phyloP scores from a whole-genome alignment of 2,329 filamentous ascomycete genomes.

The Penicillium sp. region DNA sequence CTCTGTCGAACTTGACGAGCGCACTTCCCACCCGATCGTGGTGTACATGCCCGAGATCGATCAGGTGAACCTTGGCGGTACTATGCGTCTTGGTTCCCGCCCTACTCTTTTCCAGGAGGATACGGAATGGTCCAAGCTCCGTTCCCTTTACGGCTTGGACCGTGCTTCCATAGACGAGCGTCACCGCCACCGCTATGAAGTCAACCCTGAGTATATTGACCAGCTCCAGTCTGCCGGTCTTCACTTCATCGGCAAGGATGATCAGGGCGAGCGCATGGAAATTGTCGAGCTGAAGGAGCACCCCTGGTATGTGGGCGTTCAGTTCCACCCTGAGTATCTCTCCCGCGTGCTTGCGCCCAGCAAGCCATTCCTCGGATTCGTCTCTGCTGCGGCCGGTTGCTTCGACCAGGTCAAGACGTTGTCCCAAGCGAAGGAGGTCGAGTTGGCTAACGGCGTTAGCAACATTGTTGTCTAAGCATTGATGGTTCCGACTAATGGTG shows the following conservation, averaged over 20 bases:
- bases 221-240: conserved; percentile 65
- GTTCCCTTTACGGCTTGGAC: conserved; percentile 63
- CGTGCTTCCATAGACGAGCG: conserved; percentile 60
- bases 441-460: conserved; percentile 14
- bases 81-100: conserved; percentile 77
- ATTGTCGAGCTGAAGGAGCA: conserved; percentile 77
- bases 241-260: conserved; percentile 74
- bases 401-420: conserved; percentile 9
- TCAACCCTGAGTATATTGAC: conserved; percentile 74
- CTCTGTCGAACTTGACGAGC: conserved; percentile 53
- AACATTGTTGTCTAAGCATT: conserved; percentile 18
- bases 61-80: conserved; percentile 70
- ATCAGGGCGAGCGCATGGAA: conserved; percentile 74
- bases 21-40: conserved; percentile 66
- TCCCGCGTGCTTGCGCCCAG: conserved; percentile 69
- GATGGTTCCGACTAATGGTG: conserved; percentile 1
- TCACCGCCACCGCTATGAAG: conserved; percentile 84
- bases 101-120: conserved; percentile 69
- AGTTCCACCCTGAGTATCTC: conserved; percentile 85
- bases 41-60: conserved; percentile 90
- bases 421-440: conserved; percentile 14
- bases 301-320: conserved; percentile 77
- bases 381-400: conserved; percentile 70
- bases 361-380: conserved; percentile 75
- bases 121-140: conserved; percentile 73